Evolutionary conservation across 306 rosid species (phyloP), one percentile per base, ranked within the genome.

Genomic region (Malus fusca): DNA sequence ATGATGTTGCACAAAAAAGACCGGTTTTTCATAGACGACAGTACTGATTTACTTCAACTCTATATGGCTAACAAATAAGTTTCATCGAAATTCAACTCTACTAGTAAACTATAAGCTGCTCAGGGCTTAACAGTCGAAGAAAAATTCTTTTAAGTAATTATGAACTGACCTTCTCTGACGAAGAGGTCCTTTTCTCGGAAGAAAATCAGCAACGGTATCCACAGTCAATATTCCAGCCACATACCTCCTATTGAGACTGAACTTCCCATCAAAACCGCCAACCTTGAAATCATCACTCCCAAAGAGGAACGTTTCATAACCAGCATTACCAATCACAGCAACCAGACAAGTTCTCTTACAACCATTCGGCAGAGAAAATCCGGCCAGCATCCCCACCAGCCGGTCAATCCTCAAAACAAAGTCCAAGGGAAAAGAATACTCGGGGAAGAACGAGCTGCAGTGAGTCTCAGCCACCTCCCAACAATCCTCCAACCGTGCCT

Each of bases 391-490:
- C 35, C 87, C 97, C 53, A 90, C 87, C 81, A 96, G 75, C 87
- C 98, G 88, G 85, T 96, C 96, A 81, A 92, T 78, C 82, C 98
- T 83, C 77, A 96, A 82, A 76, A 96, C 88, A 70, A 92, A 92
- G 77, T 92, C 96, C 71, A 96, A 78, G 15, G 99, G 99, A 84
- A 96, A 96, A 15, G 88, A 78, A 78, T 92, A 92, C 14, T 84
- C 92, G 6, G 97, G 99, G 87, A 90, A 96, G 91, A 96, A 96
- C 42, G 97, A 92, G 87, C 99, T 92, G 93, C 99, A 96, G 72
- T 92, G 99, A 75, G 96, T 96, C 91, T 96, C 98, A 25, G 98
- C 99, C 79, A 96, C 99, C 88, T 90, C 99, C 99, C 99, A 96
- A 78, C 91, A 90, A 82, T 96, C 99, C 88, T 89, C 96, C 65